Conservation (phyloP, 2,329 filamentous ascomycete genomes). For the Aspergillus sp. region DNA sequence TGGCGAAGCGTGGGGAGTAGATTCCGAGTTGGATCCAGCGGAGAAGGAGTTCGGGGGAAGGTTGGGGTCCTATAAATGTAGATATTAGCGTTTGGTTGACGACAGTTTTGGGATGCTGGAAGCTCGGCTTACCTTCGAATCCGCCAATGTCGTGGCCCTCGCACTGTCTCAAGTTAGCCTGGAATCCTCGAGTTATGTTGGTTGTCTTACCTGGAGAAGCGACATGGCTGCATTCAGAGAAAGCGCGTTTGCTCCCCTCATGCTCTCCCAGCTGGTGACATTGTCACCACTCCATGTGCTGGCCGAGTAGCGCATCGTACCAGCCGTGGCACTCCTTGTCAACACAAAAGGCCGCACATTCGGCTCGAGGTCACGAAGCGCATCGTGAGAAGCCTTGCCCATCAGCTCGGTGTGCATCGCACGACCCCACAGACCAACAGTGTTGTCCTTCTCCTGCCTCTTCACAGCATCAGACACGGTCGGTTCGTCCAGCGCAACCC, state of each 20-base stretch:
- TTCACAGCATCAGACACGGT: slow-evolving; percentile 44
- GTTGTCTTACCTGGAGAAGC: slow-evolving; percentile 59
- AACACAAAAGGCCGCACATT: slow-evolving; percentile 68
- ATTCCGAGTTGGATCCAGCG: slow-evolving; percentile 75
- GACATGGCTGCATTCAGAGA: slow-evolving; percentile 71
- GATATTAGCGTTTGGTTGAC: background rate
- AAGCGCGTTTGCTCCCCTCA: slow-evolving; percentile 72
- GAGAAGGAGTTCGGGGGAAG: slow-evolving; percentile 70
- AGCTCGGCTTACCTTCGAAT: slow-evolving; percentile 62
- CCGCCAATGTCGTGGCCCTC: slow-evolving; percentile 77
- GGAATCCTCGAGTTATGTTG: background rate
- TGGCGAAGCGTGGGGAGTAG: slow-evolving; percentile 72
- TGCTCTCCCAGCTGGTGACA: slow-evolving; percentile 72
- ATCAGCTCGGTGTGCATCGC: slow-evolving; percentile 72
- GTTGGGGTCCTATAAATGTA: slow-evolving; percentile 57
- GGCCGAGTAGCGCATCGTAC: slow-evolving; percentile 71
- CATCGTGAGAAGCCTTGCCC: slow-evolving; percentile 72
- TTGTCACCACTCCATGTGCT: slow-evolving; percentile 78
- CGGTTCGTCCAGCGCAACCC: slow-evolving; percentile 59
- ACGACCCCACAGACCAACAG: slow-evolving; percentile 71
- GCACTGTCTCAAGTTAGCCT: slow-evolving; percentile 46
- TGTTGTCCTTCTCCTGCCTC: slow-evolving; percentile 49
- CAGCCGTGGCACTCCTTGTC: slow-evolving; percentile 71
- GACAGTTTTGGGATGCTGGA: too few relatives aligned
- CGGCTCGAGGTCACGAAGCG: slow-evolving; percentile 62